Evolutionary conservation across 495 filamentous ascomycete species (phyloP).

Genomic region (Aspergillus bridgeri): DNA sequence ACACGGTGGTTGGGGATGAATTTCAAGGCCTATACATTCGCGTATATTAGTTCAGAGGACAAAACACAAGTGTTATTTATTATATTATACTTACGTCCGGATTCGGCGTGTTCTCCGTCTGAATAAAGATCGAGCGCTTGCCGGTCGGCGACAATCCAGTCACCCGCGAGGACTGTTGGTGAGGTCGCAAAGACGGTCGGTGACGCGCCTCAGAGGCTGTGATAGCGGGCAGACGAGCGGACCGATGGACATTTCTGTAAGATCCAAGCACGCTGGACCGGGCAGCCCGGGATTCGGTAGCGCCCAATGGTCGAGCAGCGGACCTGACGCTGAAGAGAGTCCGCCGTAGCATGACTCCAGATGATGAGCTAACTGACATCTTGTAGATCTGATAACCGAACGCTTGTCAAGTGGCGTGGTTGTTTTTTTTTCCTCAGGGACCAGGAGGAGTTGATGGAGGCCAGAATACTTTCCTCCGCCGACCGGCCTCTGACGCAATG

Average conservation of each 20-base stretch:
- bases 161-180: conserved; percentile 41
- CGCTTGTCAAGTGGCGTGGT: conserved; percentile 11
- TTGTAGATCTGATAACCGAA: conserved; percentile 2
- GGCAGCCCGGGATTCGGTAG: conserved; percentile 26
- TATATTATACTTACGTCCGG: conserved; percentile 63
- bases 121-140: conserved; percentile 88
- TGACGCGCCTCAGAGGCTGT: conserved; percentile 47
- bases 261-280: conserved; percentile 29
- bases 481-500: conserved; percentile 38
- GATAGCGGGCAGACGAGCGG: conserved; percentile 44
- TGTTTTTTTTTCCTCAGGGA: neutral
- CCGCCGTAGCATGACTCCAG: conserved; percentile 35
- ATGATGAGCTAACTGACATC: conserved; percentile 36
- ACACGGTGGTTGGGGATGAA: conserved; percentile 86
- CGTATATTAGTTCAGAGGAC: neutral
- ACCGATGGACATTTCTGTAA: conserved; percentile 35
- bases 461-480: conserved; percentile 11
- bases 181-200: conserved; percentile 46
- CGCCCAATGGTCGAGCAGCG: conserved; percentile 22
- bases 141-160: conserved; percentile 36
- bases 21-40: conserved; percentile 64
- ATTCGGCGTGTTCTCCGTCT: conserved; percentile 92
- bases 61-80: too few relatives aligned
- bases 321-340: conserved; percentile 28
- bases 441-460: conserved; percentile 5